Conservation (phyloP, 257 asterid genomes). For the Solanum dulcamara region DNA sequence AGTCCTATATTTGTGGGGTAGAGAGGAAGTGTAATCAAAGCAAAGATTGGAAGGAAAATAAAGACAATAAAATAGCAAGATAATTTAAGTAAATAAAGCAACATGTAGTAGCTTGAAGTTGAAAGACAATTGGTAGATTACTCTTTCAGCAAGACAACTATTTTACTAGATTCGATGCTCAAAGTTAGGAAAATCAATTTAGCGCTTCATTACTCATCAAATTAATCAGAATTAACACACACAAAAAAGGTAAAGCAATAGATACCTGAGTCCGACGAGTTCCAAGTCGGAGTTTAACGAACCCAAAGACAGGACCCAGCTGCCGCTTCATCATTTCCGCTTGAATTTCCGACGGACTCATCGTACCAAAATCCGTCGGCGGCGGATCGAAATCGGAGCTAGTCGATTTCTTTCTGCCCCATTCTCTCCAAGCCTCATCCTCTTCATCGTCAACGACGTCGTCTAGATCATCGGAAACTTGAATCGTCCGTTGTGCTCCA, state of each 20-base stretch:
- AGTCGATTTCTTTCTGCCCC: slow-evolving; percentile 54
- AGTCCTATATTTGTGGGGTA: too few relatives aligned
- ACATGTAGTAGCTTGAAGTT: not conserved
- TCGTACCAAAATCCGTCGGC: slow-evolving; percentile 39
- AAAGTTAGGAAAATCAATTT: not conserved
- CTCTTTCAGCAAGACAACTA: not conserved
- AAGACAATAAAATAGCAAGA: too few relatives aligned
- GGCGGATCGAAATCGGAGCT: slow-evolving; percentile 69
- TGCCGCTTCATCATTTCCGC: slow-evolving; percentile 66
- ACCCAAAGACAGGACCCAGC: slow-evolving; percentile 77
- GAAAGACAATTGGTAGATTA: not conserved
- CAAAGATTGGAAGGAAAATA: too few relatives aligned
- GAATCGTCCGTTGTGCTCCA: slow-evolving; percentile 50
- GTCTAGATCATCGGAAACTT: slow-evolving; percentile 72
- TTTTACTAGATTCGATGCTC: not conserved
- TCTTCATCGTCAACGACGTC: slow-evolving; percentile 92
- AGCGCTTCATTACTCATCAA: not conserved
- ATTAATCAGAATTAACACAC: not conserved
- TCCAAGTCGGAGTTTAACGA: slow-evolving; percentile 80
- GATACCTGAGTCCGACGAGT: slow-evolving; percentile 50
- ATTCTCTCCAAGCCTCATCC: slow-evolving; percentile 77
- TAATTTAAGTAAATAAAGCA: too few relatives aligned
- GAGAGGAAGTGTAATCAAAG: too few relatives aligned
- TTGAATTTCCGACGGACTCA: slow-evolving; percentile 48
- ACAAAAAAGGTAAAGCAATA: not conserved